Evolutionary conservation across 352 stramenopile genomes (phyloP).

Genomic region (Phytophthora kernoviae): DNA sequence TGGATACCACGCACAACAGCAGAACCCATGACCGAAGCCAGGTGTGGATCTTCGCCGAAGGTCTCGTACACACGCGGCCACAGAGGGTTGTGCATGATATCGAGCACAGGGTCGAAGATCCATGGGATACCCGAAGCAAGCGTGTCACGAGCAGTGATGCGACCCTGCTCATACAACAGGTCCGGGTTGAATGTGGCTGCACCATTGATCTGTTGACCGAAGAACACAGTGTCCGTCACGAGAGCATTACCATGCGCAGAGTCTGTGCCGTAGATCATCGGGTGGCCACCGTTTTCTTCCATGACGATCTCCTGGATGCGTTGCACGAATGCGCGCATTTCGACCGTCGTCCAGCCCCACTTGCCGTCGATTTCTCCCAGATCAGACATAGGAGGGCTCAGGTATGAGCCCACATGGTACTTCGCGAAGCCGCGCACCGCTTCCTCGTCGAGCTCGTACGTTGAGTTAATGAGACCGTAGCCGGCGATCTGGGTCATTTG

Average conservation of each 20-base stretch:
- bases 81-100: slow-evolving; percentile 79
- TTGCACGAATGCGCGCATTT: slow-evolving; percentile 71
- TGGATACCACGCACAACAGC: slow-evolving; percentile 84
- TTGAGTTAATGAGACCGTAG: slow-evolving; percentile 56
- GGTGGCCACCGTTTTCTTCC: slow-evolving; percentile 56
- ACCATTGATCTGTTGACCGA: slow-evolving; percentile 77
- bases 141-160: slow-evolving; percentile 47
- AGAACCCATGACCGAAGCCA: slow-evolving; percentile 70
- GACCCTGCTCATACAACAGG: slow-evolving; percentile 54
- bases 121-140: slow-evolving; percentile 75
- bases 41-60: slow-evolving; percentile 89
- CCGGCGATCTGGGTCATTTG: slow-evolving; percentile 91
- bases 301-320: slow-evolving; percentile 81
- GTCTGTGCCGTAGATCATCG: slow-evolving; percentile 86
- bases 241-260: slow-evolving; percentile 87
- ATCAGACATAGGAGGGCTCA: slow-evolving; percentile 55
- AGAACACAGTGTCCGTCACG: slow-evolving; percentile 67
- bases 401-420: slow-evolving; percentile 82
- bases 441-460: slow-evolving; percentile 57
- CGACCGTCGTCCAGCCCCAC: slow-evolving; percentile 44
- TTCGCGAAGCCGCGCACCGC: slow-evolving; percentile 61
- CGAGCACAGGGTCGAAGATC: slow-evolving; percentile 85
- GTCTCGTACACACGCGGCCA: slow-evolving; percentile 91
- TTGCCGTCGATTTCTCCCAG: slow-evolving; percentile 12
- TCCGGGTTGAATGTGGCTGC: slow-evolving; percentile 81